Evolutionary conservation across 352 stramenopile species (phyloP).

Genomic region (Pythium aquatile): DNA sequence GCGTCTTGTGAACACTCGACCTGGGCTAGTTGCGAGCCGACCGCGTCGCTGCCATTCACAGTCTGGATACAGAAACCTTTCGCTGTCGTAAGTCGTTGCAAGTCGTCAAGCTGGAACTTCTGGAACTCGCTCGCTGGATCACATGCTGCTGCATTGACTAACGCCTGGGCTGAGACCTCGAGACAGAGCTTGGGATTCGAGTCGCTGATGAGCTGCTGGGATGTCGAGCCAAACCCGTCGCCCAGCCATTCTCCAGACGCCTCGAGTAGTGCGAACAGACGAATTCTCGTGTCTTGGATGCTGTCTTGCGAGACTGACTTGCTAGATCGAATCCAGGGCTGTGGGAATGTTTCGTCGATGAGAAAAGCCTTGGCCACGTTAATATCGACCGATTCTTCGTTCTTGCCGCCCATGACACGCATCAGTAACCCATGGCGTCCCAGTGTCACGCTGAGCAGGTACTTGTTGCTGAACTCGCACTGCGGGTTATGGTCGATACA

Average conservation of each 20-base stretch:
- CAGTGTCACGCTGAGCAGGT: background rate
- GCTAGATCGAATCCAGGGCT: background rate
- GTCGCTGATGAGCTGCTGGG: background rate
- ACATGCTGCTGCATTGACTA: background rate
- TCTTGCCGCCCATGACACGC: background rate
- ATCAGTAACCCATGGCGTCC: background rate
- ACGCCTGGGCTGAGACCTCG: background rate
- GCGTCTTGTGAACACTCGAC: background rate
- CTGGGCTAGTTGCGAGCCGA: background rate
- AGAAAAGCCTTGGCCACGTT: background rate
- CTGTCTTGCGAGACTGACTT: background rate
- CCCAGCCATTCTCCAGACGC: background rate
- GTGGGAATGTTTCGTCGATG: background rate
- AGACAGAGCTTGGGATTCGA: background rate
- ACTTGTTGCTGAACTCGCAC: slow-evolving; percentile 1
- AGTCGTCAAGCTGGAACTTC: background rate
- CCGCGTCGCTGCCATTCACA: background rate
- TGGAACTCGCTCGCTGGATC: background rate
- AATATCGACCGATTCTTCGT: background rate
- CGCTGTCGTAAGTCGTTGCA: background rate
- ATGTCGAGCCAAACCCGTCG: background rate
- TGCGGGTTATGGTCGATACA: background rate
- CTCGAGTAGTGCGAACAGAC: background rate
- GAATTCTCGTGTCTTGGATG: background rate
- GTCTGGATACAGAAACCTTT: background rate